Evolutionary conservation across 306 rosid genomes (phyloP).

Genomic region (Quercus suber): DNA sequence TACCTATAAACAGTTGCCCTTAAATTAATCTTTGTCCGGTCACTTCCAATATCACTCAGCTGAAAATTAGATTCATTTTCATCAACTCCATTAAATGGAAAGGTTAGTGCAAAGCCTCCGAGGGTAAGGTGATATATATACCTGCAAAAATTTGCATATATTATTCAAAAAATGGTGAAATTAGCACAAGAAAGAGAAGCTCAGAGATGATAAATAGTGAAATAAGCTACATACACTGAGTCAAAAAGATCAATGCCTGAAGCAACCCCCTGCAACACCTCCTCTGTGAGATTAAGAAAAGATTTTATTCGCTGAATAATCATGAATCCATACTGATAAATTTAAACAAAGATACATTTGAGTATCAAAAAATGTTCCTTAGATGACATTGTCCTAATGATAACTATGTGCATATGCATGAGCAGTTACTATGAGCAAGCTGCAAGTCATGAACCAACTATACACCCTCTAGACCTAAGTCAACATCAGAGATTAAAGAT

Average conservation of each 20-base stretch:
- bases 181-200: constrained; percentile 1
- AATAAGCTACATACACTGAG: constrained; percentile 59
- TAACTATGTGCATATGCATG: not conserved
- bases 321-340: constrained; percentile 12
- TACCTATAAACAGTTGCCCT: constrained; percentile 79
- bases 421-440: not conserved
- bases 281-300: constrained; percentile 63
- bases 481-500: not conserved
- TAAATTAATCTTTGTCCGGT: constrained; percentile 72
- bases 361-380: not conserved
- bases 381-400: not conserved
- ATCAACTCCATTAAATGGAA: constrained; percentile 52
- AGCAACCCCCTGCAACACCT: constrained; percentile 87
- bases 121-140: constrained; percentile 70
- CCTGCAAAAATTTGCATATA: constrained; percentile 38
- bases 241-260: constrained; percentile 88
- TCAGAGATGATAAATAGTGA: constrained; percentile 9
- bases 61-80: constrained; percentile 29
- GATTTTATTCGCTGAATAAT: constrained; percentile 13
- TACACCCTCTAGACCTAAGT: not conserved
- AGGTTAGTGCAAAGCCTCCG: constrained; percentile 82
- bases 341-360: constrained; percentile 13
- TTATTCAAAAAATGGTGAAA: constrained; percentile 10
- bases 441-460: not conserved
- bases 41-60: constrained; percentile 41